A percentile compares a stretch with the other conserved stretches of the same genome.
phyloP scores from a whole-genome alignment of 1,139 yeast species.

The Blastobotrys malaysiensis region DNA sequence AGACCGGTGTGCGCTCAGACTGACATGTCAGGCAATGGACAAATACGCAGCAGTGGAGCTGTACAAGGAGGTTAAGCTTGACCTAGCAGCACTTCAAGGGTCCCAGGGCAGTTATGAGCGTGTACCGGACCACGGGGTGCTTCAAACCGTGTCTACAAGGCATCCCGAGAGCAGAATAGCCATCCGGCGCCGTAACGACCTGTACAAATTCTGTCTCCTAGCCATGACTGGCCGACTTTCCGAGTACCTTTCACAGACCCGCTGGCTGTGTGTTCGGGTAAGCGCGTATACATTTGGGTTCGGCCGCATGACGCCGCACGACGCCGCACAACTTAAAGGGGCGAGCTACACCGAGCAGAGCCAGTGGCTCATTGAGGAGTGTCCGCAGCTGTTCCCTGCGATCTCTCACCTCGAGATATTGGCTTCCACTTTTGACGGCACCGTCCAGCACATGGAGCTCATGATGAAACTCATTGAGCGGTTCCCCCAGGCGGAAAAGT shows the following conservation, averaged over 20 bases:
- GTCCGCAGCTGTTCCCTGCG: not conserved
- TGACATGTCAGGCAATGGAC: not conserved
- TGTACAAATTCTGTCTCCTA: not conserved
- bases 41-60: constrained; percentile 1
- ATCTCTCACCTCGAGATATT: not conserved
- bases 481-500: constrained; percentile 1
- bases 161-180: constrained; percentile 3
- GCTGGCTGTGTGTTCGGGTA: not conserved
- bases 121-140: constrained; percentile 2
- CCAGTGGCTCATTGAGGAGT: constrained; percentile 4
- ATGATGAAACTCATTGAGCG: constrained; percentile 1
- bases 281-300: constrained; percentile 7
- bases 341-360: constrained; percentile 6
- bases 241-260: not conserved
- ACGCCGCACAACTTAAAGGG: not conserved
- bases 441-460: constrained; percentile 5
- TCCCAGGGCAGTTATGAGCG: constrained; percentile 1
- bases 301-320: constrained; percentile 2
- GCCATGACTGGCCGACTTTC: not conserved
- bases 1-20: not conserved
- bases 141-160: not conserved
- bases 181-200: constrained; percentile 1
- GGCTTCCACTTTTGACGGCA: constrained; percentile 3
- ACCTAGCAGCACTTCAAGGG: constrained; percentile 1
- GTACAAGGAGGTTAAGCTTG: not conserved